Conservation (phyloP, 1,284 basidiomycete genomes). For the Leccinum griseonigrum region DNA sequence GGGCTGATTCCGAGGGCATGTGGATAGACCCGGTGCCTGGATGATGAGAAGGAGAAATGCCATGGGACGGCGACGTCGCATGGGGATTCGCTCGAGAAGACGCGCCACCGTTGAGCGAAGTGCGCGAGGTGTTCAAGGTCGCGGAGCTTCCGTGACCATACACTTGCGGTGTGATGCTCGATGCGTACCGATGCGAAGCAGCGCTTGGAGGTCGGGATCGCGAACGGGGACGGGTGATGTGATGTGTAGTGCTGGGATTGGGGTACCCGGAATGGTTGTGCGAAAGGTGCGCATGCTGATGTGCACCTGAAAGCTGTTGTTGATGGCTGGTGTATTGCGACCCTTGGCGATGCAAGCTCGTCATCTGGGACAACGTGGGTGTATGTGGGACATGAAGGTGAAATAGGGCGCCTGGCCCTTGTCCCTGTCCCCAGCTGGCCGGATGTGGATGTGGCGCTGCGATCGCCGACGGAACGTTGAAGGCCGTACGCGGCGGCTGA, state of each 20-base stretch:
- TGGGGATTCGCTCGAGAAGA: slow-evolving; percentile 16
- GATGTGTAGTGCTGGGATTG: slow-evolving; percentile 17
- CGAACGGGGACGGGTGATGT: slow-evolving; percentile 21
- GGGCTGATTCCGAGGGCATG: slow-evolving; percentile 8
- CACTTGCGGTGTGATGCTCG: slow-evolving; percentile 26
- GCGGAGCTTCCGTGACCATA: slow-evolving; percentile 28
- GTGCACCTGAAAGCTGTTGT: slow-evolving; percentile 1
- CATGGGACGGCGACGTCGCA: slow-evolving; percentile 10
- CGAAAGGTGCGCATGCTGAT: slow-evolving; percentile 18
- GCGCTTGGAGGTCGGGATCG: slow-evolving; percentile 31
- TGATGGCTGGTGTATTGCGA: slow-evolving; percentile 15
- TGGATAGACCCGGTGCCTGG: slow-evolving; percentile 1
- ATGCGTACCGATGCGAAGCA: slow-evolving; percentile 31
- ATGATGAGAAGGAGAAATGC: slow-evolving; percentile 5
- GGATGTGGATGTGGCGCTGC: slow-evolving; percentile 17
- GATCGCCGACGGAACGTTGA: slow-evolving; percentile 10
- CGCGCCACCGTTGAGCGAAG: slow-evolving; percentile 22
- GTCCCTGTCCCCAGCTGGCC: slow-evolving; percentile 4
- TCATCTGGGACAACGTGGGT: slow-evolving; percentile 8
- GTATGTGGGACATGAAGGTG: slow-evolving; percentile 3
- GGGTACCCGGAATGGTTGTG: slow-evolving; percentile 8
- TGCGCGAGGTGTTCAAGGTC: slow-evolving; percentile 18
- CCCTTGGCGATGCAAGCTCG: slow-evolving; percentile 17
- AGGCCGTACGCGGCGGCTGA: slow-evolving; percentile 21
- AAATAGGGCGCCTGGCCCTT: slow-evolving; percentile 2